Evolutionary conservation across 768 basidiomycete genomes (phyloP), one percentile per base, ranked within the genome.

Genomic region (Rhodotorula diobovata): DNA sequence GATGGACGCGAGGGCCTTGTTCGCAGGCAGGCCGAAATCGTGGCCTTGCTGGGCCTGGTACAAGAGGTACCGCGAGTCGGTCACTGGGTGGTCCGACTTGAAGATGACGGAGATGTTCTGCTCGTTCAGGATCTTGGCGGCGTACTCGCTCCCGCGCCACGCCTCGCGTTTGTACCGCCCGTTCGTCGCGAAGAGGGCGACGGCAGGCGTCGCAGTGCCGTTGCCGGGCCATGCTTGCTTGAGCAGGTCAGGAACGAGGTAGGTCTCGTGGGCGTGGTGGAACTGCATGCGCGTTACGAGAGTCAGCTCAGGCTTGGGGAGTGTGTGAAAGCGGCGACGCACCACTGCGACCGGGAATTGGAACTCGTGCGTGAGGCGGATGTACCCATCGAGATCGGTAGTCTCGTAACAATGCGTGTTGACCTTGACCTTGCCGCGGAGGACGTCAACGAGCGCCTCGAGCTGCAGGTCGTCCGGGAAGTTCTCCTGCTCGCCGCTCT

Each of bases 251-350:
- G 90, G 88, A n/a, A 91, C 89, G 51, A 92, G 86, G 74, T 89
- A 91, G 0, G 90, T 86, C 50, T 93, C 90, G 68, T 87, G 86
- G 4, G 90, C 89, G 74, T 91, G 90, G 75, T 90, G 90, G 80
- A 90, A 86, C 55, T 57, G 55, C 23, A 14, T 8, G 35, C 5
- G 20, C 5, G 18, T n/a, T n/a, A n/a, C 15, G 20, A 21, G 28
- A 34, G 39, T 30, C 9, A n/a, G 37, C 28, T 4, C 39, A 7
- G 16, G 32, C 2, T 20, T 18, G 4, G 46, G 34, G 25, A 32
- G 32, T 12, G 35, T 2, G 18, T 5, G 25, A 32, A 45, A 2
- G 25, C 4, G 20, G 16, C 4, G 21, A 28, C 37, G 32, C 20
- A 57, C 55, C 0, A 88, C 87, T 0, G 89, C 85, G 48, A 90